A percentile compares a stretch with the other conserved stretches of the same genome.
Conservation (phyloP, 495 filamentous ascomycete genomes). For the Podospora pseudocomata region DNA sequence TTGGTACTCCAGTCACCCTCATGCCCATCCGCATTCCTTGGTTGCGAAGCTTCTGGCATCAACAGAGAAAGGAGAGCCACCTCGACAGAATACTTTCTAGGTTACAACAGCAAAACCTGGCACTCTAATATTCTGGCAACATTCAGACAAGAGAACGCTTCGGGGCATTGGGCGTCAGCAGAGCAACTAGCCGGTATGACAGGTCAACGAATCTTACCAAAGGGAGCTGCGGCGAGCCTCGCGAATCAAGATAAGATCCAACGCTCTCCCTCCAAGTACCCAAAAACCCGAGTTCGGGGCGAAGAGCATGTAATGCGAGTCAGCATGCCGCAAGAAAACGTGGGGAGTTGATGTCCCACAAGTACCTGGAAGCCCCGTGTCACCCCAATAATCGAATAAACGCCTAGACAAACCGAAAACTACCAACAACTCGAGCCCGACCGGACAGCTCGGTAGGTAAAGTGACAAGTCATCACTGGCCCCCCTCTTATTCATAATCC, state of each 20-base stretch:
- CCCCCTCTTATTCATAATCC: background rate
- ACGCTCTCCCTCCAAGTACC: background rate
- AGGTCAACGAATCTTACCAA: background rate
- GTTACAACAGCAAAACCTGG: background rate
- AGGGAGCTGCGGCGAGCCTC: background rate
- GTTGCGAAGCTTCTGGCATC: background rate
- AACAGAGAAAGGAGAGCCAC: background rate
- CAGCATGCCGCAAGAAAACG: background rate
- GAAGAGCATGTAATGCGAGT: background rate
- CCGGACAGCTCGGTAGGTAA: background rate
- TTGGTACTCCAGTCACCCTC: background rate
- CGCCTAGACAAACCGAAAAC: background rate
- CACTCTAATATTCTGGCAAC: background rate
- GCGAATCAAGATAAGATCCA: background rate
- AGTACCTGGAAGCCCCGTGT: background rate
- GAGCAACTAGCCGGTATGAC: background rate
- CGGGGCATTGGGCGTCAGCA: background rate
- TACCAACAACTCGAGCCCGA: conserved; percentile 1
- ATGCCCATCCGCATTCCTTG: background rate
- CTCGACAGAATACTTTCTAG: background rate
- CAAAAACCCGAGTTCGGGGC: background rate
- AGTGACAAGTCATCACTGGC: background rate
- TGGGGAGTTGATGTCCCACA: background rate
- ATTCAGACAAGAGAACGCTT: background rate
- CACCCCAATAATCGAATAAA: background rate